Evolutionary conservation across 129 eudicot genomes (phyloP), one percentile per base, ranked within the genome.

Genomic region (Silybum marianum): DNA sequence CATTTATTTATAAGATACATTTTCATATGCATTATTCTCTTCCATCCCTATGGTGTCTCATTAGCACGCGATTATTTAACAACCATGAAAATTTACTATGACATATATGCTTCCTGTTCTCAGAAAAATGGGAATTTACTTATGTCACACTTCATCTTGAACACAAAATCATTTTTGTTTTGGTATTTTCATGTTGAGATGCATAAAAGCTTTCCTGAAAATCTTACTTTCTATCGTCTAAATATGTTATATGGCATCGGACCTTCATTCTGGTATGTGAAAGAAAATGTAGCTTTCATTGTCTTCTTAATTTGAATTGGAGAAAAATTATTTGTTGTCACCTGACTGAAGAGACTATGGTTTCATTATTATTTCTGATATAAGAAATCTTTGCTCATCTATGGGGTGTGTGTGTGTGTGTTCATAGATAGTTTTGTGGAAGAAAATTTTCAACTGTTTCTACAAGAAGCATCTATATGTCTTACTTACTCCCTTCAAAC

Each of bases 381-480:
- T 40, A 40, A 38, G 60, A 77, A 39, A 9, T 14, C 18, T 38
- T 22, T 40, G 36, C 18, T 24, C 8, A 39, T 28, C 68, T 78
- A n/a, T n/a, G 38, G 19, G 70, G 22, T 76, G 51, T 51, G 28
- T 79, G 22, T 76, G 51, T 51, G 28, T 67, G 66, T 67, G 70
- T 32, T 71, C 24, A 48, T 80, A n/a, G 18, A 54, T 54, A 32
- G 22, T 54, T 71, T 34, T 51, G 21, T 51, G 58, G 22, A 70
- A 70, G 36, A 51, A 48, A 51, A 48, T 28, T 30, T 25, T n/a
- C 69, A 78, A 51, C 21, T 10, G 46, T 7, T 46, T 79, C 38
- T 32, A 58, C 71, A 23, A 71, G 77, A 80, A 80, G 71, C 83
- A 51, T 67, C 71, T 74, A 70, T 13, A n/a, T 74, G 75, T 74